These are phyloP conservation scores for Trapa bicornis DNA, from an alignment of 345 rosid genomes.

Conservation along the genomic window DNA sequence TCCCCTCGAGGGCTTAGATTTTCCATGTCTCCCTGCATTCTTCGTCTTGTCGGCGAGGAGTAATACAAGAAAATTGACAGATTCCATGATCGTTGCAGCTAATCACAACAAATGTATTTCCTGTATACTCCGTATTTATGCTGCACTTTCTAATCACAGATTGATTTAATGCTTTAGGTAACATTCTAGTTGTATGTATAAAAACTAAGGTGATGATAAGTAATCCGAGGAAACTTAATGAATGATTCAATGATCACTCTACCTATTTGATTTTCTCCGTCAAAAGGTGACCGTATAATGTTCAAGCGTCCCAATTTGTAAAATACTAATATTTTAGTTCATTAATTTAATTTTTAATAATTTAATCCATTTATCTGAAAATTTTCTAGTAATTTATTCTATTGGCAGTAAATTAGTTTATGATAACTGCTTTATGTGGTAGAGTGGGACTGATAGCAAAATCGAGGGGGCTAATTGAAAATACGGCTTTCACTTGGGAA, in stretches of 20 bases:
- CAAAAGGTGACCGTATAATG: no score
- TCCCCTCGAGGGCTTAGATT: slow-evolving; percentile 37
- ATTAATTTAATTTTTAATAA: no score
- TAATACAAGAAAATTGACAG: neutral
- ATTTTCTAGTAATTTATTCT: no score
- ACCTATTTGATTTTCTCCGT: no score
- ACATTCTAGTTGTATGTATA: neutral
- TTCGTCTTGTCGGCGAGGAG: slow-evolving; percentile 40
- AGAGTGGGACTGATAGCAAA: neutral
- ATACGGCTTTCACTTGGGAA: neutral
- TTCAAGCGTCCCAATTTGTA: no score
- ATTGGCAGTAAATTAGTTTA: no score
- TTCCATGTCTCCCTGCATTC: slow-evolving; percentile 46
- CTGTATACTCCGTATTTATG: neutral
- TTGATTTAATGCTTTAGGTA: neutral
- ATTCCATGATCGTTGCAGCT: neutral
- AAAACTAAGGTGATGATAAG: neutral
- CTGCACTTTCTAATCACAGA: neutral
- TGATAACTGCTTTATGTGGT: neutral
- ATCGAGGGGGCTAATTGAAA: neutral
- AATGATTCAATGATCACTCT: no score
- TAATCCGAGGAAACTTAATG: no score
- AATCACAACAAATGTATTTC: neutral
- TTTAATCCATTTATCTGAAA: no score
- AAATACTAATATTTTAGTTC: no score